Conservation (phyloP, 2,329 filamentous ascomycete species). For the Cladosporium sp. region DNA sequence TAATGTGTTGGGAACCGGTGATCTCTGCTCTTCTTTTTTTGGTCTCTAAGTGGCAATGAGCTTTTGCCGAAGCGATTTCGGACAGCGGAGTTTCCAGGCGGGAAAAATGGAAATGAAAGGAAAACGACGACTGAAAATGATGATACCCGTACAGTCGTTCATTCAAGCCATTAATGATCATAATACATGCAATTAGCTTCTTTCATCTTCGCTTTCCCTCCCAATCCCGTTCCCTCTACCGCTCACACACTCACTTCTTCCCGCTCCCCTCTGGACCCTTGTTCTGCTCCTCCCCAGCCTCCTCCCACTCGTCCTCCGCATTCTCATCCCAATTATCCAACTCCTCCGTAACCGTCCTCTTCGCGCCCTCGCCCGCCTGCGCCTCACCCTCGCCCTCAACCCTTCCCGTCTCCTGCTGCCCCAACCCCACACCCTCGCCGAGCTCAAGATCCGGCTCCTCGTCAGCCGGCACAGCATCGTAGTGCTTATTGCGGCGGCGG, state of each 20-base stretch:
- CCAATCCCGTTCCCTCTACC: conserved; percentile 7
- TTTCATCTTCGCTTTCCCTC: background rate
- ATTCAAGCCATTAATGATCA: conserved; percentile 3
- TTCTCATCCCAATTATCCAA: conserved; percentile 95
- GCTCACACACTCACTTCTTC: conserved; percentile 38
- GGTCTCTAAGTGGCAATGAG: background rate
- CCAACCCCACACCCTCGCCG: conserved; percentile 48
- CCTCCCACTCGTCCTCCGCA: conserved; percentile 57
- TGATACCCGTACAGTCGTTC: conserved; percentile 8
- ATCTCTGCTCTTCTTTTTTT: background rate
- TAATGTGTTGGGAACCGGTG: background rate
- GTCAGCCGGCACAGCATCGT: conserved; percentile 61
- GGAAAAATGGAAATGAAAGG: background rate
- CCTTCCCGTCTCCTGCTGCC: conserved; percentile 27
- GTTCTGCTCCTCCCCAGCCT: conserved; percentile 40
- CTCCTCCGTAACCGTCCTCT: conserved; percentile 69
- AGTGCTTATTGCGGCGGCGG: conserved; percentile 66
- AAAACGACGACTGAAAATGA: background rate
- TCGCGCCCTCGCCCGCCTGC: conserved; percentile 49
- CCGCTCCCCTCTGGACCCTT: conserved; percentile 20
- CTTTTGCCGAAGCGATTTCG: background rate
- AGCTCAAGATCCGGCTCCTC: conserved; percentile 67
- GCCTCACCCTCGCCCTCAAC: conserved; percentile 22
- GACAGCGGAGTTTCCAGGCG: background rate
- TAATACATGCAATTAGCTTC: conserved; percentile 7